Evolutionary conservation across 2,329 filamentous ascomycete species (phyloP).

Genomic region (Exophiala sideris): DNA sequence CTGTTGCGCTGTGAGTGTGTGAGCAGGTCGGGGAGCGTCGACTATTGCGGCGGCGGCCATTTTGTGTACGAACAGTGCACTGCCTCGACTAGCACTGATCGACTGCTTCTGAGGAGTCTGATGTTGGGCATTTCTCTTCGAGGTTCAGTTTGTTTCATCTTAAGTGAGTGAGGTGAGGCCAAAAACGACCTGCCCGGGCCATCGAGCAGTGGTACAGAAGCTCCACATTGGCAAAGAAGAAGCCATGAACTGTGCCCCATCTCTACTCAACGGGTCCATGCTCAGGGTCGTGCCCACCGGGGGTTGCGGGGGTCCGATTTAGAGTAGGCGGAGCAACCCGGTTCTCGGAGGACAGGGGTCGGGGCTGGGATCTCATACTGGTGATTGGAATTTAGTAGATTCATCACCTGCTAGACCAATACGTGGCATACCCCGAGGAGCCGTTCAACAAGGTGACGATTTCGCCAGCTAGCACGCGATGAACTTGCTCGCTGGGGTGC

Average conservation of each 20-base stretch:
- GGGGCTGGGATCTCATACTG: not conserved
- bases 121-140: not conserved
- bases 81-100: not conserved
- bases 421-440: constrained; percentile 28
- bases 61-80: not conserved
- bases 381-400: not conserved
- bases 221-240: not conserved
- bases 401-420: constrained; percentile 4
- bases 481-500: constrained; percentile 64
- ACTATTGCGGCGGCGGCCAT: not conserved
- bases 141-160: not conserved
- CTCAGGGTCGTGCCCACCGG: not conserved
- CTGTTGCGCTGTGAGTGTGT: not conserved
- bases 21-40: not conserved
- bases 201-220: not conserved
- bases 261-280: not conserved
- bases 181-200: not conserved
- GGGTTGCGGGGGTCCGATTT: not conserved
- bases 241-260: not conserved
- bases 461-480: constrained; percentile 54
- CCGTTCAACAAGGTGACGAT: constrained; percentile 56
- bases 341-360: not conserved
- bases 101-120: not conserved
- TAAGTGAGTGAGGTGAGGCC: not conserved
- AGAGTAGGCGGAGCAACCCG: not conserved